Conservation (phyloP, 1,284 basidiomycete genomes). For the Papiliotrema nemorosa region DNA sequence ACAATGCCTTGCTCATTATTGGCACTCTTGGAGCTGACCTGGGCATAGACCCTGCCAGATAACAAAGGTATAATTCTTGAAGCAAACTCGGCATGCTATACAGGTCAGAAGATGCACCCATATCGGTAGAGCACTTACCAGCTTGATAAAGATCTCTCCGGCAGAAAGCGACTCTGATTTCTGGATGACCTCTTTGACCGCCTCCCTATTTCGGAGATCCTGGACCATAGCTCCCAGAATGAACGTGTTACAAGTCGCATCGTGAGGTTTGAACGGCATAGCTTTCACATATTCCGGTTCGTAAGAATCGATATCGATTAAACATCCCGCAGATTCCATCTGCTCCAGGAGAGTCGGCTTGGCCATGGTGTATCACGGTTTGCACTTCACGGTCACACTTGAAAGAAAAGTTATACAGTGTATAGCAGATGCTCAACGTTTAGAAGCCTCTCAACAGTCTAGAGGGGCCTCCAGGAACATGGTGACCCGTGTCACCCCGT, state of each 20-base stretch:
- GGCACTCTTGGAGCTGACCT: slow-evolving; percentile 16
- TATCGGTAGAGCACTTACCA: no score
- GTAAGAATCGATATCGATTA: background rate
- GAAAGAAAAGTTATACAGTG: no score
- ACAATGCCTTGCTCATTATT: slow-evolving; percentile 19
- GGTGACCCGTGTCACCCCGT: no score
- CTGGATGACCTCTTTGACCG: no score
- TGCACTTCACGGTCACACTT: background rate
- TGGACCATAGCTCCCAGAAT: no score
- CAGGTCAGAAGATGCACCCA: no score
- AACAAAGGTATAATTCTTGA: slow-evolving; percentile 18
- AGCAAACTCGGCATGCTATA: slow-evolving; percentile 19
- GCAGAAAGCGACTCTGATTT: no score
- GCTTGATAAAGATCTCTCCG: no score
- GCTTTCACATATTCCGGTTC: background rate
- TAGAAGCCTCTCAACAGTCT: no score
- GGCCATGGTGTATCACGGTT: background rate
- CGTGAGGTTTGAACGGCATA: background rate
- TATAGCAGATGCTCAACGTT: no score
- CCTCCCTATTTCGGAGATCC: no score
- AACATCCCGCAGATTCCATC: background rate
- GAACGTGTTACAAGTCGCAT: background rate
- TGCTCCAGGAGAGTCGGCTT: background rate
- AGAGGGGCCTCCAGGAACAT: no score
- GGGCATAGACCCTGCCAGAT: slow-evolving; percentile 22